Evolutionary conservation across 1,284 basidiomycete species (phyloP).

Genomic region (Entoloma clypeatum): DNA sequence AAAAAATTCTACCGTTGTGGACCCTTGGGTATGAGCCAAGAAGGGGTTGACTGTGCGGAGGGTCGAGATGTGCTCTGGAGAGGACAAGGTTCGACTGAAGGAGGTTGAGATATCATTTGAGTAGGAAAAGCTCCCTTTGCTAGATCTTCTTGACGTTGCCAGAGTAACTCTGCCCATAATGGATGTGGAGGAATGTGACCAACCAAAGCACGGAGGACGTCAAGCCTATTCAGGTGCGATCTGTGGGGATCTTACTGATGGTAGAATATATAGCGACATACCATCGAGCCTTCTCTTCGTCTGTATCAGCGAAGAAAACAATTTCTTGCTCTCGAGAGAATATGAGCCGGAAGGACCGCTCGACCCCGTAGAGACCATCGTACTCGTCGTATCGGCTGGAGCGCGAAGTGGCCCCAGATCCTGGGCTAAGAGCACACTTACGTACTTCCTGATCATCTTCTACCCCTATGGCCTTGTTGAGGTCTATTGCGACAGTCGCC

Average conservation of each 20-base stretch:
- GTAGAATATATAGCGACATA: slow-evolving; percentile 35
- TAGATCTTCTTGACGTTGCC: slow-evolving; percentile 64
- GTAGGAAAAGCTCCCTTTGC: slow-evolving; percentile 30
- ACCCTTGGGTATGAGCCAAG: slow-evolving; percentile 15
- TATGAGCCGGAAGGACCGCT: slow-evolving; percentile 82
- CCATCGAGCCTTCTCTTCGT: slow-evolving; percentile 87
- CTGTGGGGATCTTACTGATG: not conserved
- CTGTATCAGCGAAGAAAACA: slow-evolving; percentile 87
- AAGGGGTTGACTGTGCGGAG: slow-evolving; percentile 15
- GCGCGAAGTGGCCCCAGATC: slow-evolving; percentile 36
- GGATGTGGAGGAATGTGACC: slow-evolving; percentile 87
- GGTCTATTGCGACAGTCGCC: slow-evolving; percentile 85
- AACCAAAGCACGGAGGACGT: slow-evolving; percentile 74
- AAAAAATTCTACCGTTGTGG: slow-evolving; percentile 14
- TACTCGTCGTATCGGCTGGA: slow-evolving; percentile 53
- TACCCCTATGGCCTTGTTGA: slow-evolving; percentile 78
- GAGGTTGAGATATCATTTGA: slow-evolving; percentile 11
- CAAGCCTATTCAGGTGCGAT: slow-evolving; percentile 53
- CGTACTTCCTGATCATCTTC: slow-evolving; percentile 70
- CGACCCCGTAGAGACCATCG: slow-evolving; percentile 72
- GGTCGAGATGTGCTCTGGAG: slow-evolving; percentile 14
- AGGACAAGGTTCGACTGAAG: slow-evolving; percentile 22
- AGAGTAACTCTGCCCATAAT: slow-evolving; percentile 85
- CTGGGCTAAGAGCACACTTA: slow-evolving; percentile 40
- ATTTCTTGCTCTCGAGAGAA: slow-evolving; percentile 84